Evolutionary conservation across 2,329 filamentous ascomycete species (phyloP), one percentile per base, ranked within the genome.

Genomic region (Aspergillus brasiliensis): DNA sequence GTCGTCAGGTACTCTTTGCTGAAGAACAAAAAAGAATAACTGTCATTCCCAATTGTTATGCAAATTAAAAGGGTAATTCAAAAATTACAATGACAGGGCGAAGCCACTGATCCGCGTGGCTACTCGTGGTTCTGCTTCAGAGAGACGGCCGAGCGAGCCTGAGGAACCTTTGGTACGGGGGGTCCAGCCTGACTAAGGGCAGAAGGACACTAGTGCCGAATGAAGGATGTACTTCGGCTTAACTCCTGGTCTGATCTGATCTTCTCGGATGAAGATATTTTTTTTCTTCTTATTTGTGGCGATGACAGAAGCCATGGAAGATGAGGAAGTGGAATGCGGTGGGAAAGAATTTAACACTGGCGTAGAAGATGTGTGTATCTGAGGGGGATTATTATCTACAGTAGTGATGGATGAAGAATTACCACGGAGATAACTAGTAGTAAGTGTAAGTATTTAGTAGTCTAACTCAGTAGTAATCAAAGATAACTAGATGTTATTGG

Each of bases 151-250:
- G 31, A 34, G 31, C 31, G 42, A 47, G 28, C 44, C 25, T 27
- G 51, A 54, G 51, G 51, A 54, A 54, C 55, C 47, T 56, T 46
- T 56, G 57, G 55, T 61, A 44, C 51, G 25, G 51, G 58, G 52
- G 60, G 38, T 25, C 51, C 51, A 28, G 25, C 51, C 37, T 54
- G 34, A 53, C 52, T 48, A 62, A 59, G 56, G 56, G 42, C 51
- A 54, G 38, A n/a, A 34, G 42, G 51, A 47, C 40, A 49, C 19
- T 48, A 31, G 47, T 53, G 46, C 40, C 28, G 23, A 48, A 46
- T 17, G 15, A 53, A 56, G 59, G 59, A 46, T 51, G 48, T 58
- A 48, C 51, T 61, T 61, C 51, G 56, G 59, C 55, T 51, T 40
- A 55, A 54, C 31, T 54, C 28, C 21, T 42, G n/a, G n/a, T 42